Evolutionary conservation across 164 flowering plant genomes (phyloP).

Genomic region (Piper longum): DNA sequence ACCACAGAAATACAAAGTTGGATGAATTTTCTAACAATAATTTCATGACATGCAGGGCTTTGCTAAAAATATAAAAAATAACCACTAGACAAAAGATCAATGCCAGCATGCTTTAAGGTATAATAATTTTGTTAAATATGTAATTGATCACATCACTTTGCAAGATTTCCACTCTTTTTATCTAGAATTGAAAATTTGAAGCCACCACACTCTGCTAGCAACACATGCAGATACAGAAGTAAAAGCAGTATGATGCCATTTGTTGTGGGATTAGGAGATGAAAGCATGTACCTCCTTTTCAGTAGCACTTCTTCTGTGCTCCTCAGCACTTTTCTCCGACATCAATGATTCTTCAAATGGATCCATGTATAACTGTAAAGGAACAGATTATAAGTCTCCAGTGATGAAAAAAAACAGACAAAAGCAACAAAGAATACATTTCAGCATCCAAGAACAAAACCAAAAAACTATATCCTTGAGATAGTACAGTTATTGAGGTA

Average conservation of each 20-base stretch:
- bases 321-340: slow-evolving; percentile 53
- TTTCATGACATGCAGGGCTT: too few relatives aligned
- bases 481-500: background rate
- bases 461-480: background rate
- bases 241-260: background rate
- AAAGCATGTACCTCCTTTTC: slow-evolving; percentile 61
- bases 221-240: too few relatives aligned
- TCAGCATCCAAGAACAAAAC: background rate
- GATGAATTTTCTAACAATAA: too few relatives aligned
- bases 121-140: background rate
- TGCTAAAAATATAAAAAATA: too few relatives aligned
- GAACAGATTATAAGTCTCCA: background rate
- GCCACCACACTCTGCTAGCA: background rate
- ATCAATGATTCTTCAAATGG: slow-evolving; percentile 81
- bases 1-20: too few relatives aligned
- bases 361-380: slow-evolving; percentile 53
- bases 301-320: slow-evolving; percentile 79
- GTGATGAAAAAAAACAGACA: background rate
- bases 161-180: background rate
- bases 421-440: background rate
- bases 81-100: background rate
- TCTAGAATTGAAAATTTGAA: too few relatives aligned
- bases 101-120: background rate
- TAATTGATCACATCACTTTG: too few relatives aligned
- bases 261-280: too few relatives aligned